A percentile compares a stretch with the other conserved stretches of the same genome.
phyloP scores from a whole-genome alignment of 352 stramenopile species.

The Globisporangium middletonii region DNA sequence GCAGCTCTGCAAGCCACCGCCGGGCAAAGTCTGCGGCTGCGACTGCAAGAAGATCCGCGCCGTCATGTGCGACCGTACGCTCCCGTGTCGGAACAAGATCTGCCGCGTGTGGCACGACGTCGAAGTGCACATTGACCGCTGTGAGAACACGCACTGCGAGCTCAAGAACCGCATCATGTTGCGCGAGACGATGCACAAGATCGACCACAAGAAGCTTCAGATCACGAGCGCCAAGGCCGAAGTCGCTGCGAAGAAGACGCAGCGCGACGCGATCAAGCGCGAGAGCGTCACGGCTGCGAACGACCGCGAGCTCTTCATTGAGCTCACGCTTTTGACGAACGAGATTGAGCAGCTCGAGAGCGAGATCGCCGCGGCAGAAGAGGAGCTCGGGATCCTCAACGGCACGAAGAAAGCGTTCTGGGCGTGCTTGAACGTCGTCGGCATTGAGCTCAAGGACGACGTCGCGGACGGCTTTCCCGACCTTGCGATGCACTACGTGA shows the following conservation, averaged over 20 bases:
- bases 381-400: conserved; percentile 31
- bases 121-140: conserved; percentile 61
- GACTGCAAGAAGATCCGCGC: conserved; percentile 58
- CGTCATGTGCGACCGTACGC: conserved; percentile 58
- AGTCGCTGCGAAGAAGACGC: conserved; percentile 30
- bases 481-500: conserved; percentile 40
- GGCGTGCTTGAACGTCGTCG: conserved; percentile 60
- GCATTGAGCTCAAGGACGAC: conserved; percentile 47
- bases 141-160: conserved; percentile 57
- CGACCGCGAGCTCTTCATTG: conserved; percentile 26
- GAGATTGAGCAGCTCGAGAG: conserved; percentile 62
- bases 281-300: conserved; percentile 11
- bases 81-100: conserved; percentile 62
- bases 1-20: conserved; percentile 47
- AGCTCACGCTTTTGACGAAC: conserved; percentile 35
- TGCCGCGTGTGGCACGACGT: conserved; percentile 73
- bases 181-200: conserved; percentile 70
- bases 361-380: conserved; percentile 43
- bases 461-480: conserved; percentile 45
- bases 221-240: conserved; percentile 25
- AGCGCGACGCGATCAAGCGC: conserved; percentile 27
- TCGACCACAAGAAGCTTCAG: conserved; percentile 57
- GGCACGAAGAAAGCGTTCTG: conserved; percentile 53
- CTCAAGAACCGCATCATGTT: conserved; percentile 67
- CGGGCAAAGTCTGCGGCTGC: conserved; percentile 34